Evolutionary conservation across 371 early-diverging fungal genomes (phyloP), one percentile per base, ranked within the genome.

Genomic region (Batrachochytrium dendrobatidis): DNA sequence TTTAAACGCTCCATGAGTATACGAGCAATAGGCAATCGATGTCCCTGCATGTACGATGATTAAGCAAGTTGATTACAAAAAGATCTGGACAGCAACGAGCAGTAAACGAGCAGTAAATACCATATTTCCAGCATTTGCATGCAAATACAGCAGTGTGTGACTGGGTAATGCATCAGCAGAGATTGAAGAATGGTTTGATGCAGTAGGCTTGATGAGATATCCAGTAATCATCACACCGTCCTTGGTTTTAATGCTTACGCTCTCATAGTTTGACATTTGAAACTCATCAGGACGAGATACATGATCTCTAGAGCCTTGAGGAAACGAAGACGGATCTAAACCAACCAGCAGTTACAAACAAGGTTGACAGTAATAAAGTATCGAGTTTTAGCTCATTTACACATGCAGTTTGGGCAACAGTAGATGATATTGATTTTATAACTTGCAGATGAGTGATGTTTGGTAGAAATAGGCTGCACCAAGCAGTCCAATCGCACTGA

Each of bases 61-160:
- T 45, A 39, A 7, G 1, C 20, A 5, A 46, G 12, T 25, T 43
- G 55, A 3, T 1, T 8, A 12, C 46, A 1, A 17, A 22, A 26
- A 18, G 8, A 8, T 45, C 30, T 6, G 22, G 4, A 34, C n/a
- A 58, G 15, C 32, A 50, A 22, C 20, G 1, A 25, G 56, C 32
- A 22, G 1, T 46, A 29, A 2, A 20, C 8, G 15, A 26, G 1
- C 43, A 6, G 0, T 18, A 55, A 20, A 28, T 1, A 49, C 87
- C 88, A 95, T 89, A 68, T 96, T 96, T 29, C 97, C 97, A 18
- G 95, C 95, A 66, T 96, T 96, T 25, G 95, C 92, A 68, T 94
- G 96, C 61, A 86, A 86, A 62, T 88, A 93, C 10, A 94, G 66
- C 48, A 95, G 70, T 0, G 94, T 73, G 33, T 24, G 28, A 2